Evolutionary conservation across 2,329 filamentous ascomycete genomes (phyloP).

Genomic region (Colletotrichum somersetense): DNA sequence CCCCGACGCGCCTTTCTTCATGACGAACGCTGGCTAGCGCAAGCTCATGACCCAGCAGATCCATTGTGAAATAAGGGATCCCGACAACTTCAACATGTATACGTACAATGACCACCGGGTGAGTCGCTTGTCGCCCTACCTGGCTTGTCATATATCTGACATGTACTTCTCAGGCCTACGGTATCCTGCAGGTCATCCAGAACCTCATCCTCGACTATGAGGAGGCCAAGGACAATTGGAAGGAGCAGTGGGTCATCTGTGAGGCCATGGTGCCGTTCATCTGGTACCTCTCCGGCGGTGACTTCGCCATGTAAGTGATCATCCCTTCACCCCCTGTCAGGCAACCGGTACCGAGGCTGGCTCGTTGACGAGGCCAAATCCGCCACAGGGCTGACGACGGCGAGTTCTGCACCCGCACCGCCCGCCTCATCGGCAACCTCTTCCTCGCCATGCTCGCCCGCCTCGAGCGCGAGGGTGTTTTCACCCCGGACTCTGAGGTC

Average conservation of each 20-base stretch:
- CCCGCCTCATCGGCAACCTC: slow-evolving; percentile 47
- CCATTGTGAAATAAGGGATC: slow-evolving; percentile 42
- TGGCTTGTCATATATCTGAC: slow-evolving; percentile 25
- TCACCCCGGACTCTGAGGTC: slow-evolving; percentile 52
- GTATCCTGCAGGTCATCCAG: slow-evolving; percentile 56
- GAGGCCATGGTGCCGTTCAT: slow-evolving; percentile 53
- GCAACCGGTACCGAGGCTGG: not conserved
- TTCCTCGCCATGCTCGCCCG: slow-evolving; percentile 56
- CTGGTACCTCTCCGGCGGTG: slow-evolving; percentile 28
- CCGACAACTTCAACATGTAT: slow-evolving; percentile 57
- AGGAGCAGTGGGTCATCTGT: slow-evolving; percentile 57
- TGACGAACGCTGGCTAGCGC: slow-evolving; percentile 35
- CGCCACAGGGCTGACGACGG: slow-evolving; percentile 35
- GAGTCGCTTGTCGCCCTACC: slow-evolving; percentile 44
- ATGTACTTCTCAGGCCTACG: slow-evolving; percentile 59
- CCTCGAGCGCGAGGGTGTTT: slow-evolving; percentile 50
- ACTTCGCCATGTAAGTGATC: slow-evolving; percentile 24
- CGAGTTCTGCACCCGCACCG: slow-evolving; percentile 46
- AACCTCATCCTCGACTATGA: slow-evolving; percentile 57
- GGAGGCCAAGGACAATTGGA: slow-evolving; percentile 52
- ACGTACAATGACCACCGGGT: slow-evolving; percentile 62
- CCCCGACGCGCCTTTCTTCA: slow-evolving; percentile 36
- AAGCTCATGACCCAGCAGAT: slow-evolving; percentile 31
- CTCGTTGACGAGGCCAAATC: not conserved
- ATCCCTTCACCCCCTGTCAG: not conserved